Evolutionary conservation across 148 eudicot species (phyloP), one percentile per base, ranked within the genome.

Genomic region (Rhododendron molle): DNA sequence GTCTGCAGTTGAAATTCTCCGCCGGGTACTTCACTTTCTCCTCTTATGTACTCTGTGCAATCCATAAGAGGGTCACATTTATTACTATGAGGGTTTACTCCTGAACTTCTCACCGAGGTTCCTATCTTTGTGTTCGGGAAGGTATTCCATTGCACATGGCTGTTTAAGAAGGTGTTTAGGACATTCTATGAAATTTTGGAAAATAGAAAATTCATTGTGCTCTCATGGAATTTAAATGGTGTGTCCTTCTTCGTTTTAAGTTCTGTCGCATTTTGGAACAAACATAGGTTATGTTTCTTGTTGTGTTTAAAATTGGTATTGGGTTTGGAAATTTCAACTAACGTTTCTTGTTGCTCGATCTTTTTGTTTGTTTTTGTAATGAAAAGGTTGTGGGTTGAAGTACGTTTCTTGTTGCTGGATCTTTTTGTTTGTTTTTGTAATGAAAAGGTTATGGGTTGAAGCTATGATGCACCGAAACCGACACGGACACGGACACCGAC

Each of bases 1-100:
- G 90, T 71, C 91, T 67, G 93, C 93, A 23, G 94, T 92, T 85
- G 91, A 93, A 84, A 91, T 94, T 80, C 80, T 86, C 81, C 96
- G 96, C 20, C 94, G 99, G 93, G 99, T 97, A 94, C 81, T 88
- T 26, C 49, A 43, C 16, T 18, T 52, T 83, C 46, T 88, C 28
- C 69, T 78, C 43, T 71, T 80, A 26, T 47, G 58, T 23, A n/a
- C 26, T 38, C 23, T 76, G 4, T 78, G 58, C 80, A 77, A 43
- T 77, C 80, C 30, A 21, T 40, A 16, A 20, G 49, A 40, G 4
- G 49, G 46, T 43, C 12, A 13, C 80, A 77, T 43, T 77, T 38
- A 3, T 43, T 77, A n/a, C 12, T 10, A 43, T 21, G 13, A 43
- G 50, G 28, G 47, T 2, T 21, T 43, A 43, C 50, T 20, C 50